A percentile compares a stretch with the other conserved stretches of the same genome.
Conservation (phyloP, 192 early-diverging fungal genomes). For the Gryganskiella cystojenkinii region DNA sequence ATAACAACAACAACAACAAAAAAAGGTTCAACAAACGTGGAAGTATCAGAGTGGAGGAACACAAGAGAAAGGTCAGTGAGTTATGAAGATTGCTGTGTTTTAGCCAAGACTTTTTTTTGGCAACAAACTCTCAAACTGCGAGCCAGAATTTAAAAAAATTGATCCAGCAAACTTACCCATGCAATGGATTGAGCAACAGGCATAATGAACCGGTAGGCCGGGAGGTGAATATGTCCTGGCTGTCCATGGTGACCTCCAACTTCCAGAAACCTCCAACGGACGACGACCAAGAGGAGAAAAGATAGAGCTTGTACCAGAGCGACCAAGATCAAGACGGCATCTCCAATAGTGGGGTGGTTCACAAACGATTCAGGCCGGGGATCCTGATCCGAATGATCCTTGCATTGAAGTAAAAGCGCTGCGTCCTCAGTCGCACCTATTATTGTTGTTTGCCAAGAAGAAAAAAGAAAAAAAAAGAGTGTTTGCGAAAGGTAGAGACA, state of each 20-base stretch:
- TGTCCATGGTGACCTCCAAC: slow-evolving; percentile 37
- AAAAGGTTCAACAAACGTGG: neutral
- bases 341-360: slow-evolving; percentile 41
- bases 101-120: slow-evolving; percentile 35
- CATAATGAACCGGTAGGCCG: slow-evolving; percentile 46
- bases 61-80: too few species aligned
- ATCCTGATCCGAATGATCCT: slow-evolving; percentile 30
- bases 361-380: slow-evolving; percentile 39
- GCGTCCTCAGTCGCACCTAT: slow-evolving; percentile 25
- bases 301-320: slow-evolving; percentile 35
- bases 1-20: neutral
- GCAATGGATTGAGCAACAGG: slow-evolving; percentile 42
- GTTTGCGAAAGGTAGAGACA: neutral
- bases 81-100: neutral
- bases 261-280: slow-evolving; percentile 46
- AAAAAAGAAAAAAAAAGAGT: slow-evolving; percentile 1
- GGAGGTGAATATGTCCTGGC: slow-evolving; percentile 44
- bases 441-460: slow-evolving; percentile 16
- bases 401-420: slow-evolving; percentile 24
- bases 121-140: neutral
- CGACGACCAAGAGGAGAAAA: slow-evolving; percentile 27
- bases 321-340: slow-evolving; percentile 30
- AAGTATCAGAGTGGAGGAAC: neutral
- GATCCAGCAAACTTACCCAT: slow-evolving; percentile 30
- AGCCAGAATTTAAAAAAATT: slow-evolving; percentile 1